A percentile compares a stretch with the other conserved stretches of the same genome.
Evolutionary conservation across 805 yeast genomes (phyloP).

Genomic region (Candida chauliodis): DNA sequence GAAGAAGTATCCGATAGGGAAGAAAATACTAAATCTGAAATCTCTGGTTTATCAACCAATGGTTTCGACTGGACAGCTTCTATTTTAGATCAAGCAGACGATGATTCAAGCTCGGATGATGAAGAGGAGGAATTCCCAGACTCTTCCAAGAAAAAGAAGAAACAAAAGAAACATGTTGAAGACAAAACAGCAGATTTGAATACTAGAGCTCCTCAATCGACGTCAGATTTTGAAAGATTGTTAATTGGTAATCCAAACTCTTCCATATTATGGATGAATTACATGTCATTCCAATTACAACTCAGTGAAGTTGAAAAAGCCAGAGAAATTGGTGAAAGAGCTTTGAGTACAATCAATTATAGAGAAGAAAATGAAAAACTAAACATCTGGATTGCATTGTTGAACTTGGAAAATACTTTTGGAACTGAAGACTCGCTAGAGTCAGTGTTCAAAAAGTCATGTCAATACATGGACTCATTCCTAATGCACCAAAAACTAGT

Average conservation of each 20-base stretch:
- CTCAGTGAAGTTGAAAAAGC: constrained; percentile 93
- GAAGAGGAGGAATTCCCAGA: constrained; percentile 55
- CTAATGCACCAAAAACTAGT: constrained; percentile 77
- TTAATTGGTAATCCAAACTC: constrained; percentile 91
- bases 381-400: constrained; percentile 93
- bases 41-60: constrained; percentile 68
- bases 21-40: constrained; percentile 18
- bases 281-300: constrained; percentile 96
- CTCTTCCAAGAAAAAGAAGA: constrained; percentile 39
- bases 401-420: constrained; percentile 90
- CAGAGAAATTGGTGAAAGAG: constrained; percentile 88
- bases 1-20: constrained; percentile 23
- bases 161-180: constrained; percentile 50
- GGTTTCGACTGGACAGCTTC: constrained; percentile 97
- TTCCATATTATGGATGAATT: constrained; percentile 94
- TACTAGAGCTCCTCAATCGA: constrained; percentile 87
- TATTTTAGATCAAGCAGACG: constrained; percentile 74
- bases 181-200: constrained; percentile 84
- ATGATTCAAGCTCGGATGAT: constrained; percentile 50
- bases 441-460: constrained; percentile 75
- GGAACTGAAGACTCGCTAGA: constrained; percentile 83
- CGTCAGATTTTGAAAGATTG: constrained; percentile 86
- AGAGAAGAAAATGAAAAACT: constrained; percentile 91
- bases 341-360: constrained; percentile 82
- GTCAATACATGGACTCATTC: constrained; percentile 88